Percentiles rank a stretch among this genome's conserved stretches.
Evolutionary conservation across 1,139 yeast genomes (phyloP).

Genomic region (Pichia sp.): DNA sequence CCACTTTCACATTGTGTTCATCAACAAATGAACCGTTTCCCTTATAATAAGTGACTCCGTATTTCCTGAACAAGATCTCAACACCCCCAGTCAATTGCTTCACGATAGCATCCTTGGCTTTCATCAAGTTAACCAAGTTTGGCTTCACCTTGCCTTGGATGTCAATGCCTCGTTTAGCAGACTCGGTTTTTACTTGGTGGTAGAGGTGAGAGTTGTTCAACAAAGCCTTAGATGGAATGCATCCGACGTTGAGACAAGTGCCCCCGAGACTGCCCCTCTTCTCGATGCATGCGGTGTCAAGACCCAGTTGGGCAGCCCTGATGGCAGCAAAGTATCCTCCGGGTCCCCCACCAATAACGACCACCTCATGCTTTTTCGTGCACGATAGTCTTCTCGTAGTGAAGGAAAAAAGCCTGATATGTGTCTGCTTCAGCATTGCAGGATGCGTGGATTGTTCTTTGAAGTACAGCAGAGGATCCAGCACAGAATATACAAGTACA

Average conservation of each 20-base stretch:
- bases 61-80: conserved; percentile 91
- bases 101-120: conserved; percentile 89
- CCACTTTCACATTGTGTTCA: conserved; percentile 73
- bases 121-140: conserved; percentile 77
- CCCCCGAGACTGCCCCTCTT: conserved; percentile 97
- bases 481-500: not conserved
- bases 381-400: conserved; percentile 28
- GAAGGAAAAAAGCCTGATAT: conserved; percentile 29
- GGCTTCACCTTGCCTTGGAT: conserved; percentile 67
- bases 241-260: conserved; percentile 96
- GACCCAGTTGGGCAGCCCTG: conserved; percentile 95
- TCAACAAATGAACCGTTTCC: conserved; percentile 87
- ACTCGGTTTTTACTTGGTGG: conserved; percentile 84
- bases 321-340: conserved; percentile 99
- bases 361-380: conserved; percentile 73
- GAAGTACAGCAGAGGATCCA: not conserved
- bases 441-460: not conserved
- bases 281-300: conserved; percentile 93
- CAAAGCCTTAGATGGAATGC: conserved; percentile 96
- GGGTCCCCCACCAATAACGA: conserved; percentile 98
- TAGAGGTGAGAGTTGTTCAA: conserved; percentile 90
- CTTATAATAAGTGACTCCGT: conserved; percentile 90
- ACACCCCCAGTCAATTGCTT: conserved; percentile 87
- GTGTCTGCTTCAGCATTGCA: conserved; percentile 29
- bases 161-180: conserved; percentile 86